Percentiles rank a stretch among this genome's conserved stretches.
Conservation (phyloP, 1,284 basidiomycete species). For the Sporisorium reilianum region DNA sequence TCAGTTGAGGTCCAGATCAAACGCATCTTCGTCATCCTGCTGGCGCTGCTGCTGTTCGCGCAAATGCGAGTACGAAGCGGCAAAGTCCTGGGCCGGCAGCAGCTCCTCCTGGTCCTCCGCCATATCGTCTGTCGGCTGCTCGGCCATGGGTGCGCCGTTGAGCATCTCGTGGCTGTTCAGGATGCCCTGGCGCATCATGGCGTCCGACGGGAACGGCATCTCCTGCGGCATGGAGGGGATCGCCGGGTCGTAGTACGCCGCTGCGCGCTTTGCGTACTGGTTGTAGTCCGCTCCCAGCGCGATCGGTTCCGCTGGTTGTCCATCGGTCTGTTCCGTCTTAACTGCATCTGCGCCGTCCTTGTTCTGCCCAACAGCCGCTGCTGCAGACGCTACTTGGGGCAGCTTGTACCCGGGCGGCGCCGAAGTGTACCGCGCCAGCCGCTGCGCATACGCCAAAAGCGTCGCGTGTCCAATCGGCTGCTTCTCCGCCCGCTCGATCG, state of each 20-base stretch:
- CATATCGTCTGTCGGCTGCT: slow-evolving; percentile 19
- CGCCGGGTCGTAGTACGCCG: slow-evolving; percentile 59
- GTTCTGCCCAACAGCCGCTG: background rate
- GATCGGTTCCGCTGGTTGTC: slow-evolving; percentile 13
- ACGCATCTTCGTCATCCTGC: slow-evolving; percentile 60
- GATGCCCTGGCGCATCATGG: slow-evolving; percentile 61
- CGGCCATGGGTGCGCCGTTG: slow-evolving; percentile 36
- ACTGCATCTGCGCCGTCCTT: background rate
- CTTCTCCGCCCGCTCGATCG: slow-evolving; percentile 44
- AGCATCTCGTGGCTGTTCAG: slow-evolving; percentile 54
- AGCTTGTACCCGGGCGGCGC: slow-evolving; percentile 58
- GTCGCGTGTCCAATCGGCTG: slow-evolving; percentile 35
- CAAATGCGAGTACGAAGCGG: slow-evolving; percentile 34
- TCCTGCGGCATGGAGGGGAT: slow-evolving; percentile 61
- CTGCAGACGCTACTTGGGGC: slow-evolving; percentile 19
- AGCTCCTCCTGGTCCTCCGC: slow-evolving; percentile 27
- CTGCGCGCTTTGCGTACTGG: slow-evolving; percentile 49
- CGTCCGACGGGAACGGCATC: slow-evolving; percentile 59
- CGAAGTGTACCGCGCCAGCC: slow-evolving; percentile 53
- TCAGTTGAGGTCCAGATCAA: slow-evolving; percentile 62
- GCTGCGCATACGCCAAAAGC: slow-evolving; percentile 53
- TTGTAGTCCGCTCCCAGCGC: slow-evolving; percentile 54
- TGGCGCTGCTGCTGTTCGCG: slow-evolving; percentile 31
- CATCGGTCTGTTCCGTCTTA: slow-evolving; percentile 7
- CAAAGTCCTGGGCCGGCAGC: slow-evolving; percentile 27